Evolutionary conservation across 768 basidiomycete genomes (phyloP), one percentile per base, ranked within the genome.

Genomic region (Rhodotorula taiwanensis): DNA sequence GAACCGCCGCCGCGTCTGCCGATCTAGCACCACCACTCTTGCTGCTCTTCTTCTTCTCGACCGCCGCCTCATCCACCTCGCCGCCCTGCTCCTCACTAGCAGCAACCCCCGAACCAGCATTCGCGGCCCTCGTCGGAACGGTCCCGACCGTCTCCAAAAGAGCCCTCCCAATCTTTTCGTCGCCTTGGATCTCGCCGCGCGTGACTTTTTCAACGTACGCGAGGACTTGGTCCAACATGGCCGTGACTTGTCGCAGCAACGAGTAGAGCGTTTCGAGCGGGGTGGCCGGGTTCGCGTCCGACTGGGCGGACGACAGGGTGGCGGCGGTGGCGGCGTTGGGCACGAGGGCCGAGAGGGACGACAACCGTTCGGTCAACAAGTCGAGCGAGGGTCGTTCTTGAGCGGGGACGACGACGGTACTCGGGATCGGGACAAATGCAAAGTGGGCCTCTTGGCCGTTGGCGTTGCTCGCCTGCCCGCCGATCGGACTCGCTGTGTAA

Each of bases 361-460:
- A 34, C 23, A 66, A 34, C 49, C 53, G 56, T 21, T 27, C 33
- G n/a, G 52, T 30, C 48, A 66, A 54, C 44, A 69, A 62, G 89
- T 76, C 76, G 93, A 92, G 79, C 48, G 89, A 89, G 65, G 87
- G 86, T 64, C 86, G 84, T 75, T 98, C 93, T 39, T 85, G 81
- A 49, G 88, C 84, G 70, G 86, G 83, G 77, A 88, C 88, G 70
- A 83, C 83, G 60, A 98, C 80, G 65, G 87, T 83, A 63, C 88
- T 86, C n/a, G 89, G 87, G 55, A 98, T 84, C 41, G 94, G 93
- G 33, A 88, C 81, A 76, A 98, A 98, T 34, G 93, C 88, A 71
- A 88, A 89, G 77, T 95, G 94, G 79, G 97, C 93, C n/a, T 25
- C 55, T 8, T 0, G 14, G 53, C 15, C 39, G 39, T 7, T 4